Conservation (phyloP, 2,329 filamentous ascomycete species). For the Xylariaceae sp. region DNA sequence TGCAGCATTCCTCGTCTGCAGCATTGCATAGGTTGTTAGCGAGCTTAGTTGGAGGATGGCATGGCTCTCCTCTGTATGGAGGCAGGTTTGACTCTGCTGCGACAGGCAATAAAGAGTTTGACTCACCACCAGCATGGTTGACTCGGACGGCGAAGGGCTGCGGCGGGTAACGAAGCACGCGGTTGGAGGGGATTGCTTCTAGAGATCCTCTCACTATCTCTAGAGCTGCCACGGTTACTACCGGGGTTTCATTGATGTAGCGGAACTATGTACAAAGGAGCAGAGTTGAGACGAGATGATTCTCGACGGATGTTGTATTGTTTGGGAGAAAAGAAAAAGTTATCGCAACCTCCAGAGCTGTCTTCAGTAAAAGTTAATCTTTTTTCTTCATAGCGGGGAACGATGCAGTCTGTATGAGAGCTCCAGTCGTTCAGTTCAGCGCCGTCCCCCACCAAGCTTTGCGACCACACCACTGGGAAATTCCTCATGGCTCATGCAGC, state of each 20-base stretch:
- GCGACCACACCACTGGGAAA: too few relatives aligned
- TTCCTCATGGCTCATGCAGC: too few relatives aligned
- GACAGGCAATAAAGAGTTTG: slow-evolving; percentile 5
- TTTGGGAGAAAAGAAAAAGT: slow-evolving; percentile 6
- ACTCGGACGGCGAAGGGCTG: not conserved
- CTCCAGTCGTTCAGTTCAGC: not conserved
- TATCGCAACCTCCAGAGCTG: too few relatives aligned
- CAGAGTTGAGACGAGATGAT: slow-evolving; percentile 2
- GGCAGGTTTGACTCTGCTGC: too few relatives aligned
- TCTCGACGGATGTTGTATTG: not conserved
- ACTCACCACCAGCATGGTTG: slow-evolving; percentile 30
- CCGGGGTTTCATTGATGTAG: slow-evolving; percentile 54
- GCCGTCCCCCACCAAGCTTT: slow-evolving; percentile 1
- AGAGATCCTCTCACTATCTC: slow-evolving; percentile 76
- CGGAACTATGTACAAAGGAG: slow-evolving; percentile 2
- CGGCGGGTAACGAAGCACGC: slow-evolving; percentile 4
- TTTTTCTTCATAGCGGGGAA: slow-evolving; percentile 23
- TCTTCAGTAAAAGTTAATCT: not conserved
- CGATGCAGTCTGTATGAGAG: slow-evolving; percentile 3
- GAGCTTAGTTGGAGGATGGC: too few relatives aligned
- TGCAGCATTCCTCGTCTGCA: slow-evolving; percentile 67
- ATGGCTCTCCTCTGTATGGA: too few relatives aligned
- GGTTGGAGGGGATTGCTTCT: slow-evolving; percentile 47
- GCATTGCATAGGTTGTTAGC: not conserved
- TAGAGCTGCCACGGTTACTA: slow-evolving; percentile 71